A percentile compares a stretch with the other conserved stretches of the same genome.
These are phyloP conservation scores for Ulvella scutata DNA, from an alignment of 139 green algal species.

Conservation along the genomic window DNA sequence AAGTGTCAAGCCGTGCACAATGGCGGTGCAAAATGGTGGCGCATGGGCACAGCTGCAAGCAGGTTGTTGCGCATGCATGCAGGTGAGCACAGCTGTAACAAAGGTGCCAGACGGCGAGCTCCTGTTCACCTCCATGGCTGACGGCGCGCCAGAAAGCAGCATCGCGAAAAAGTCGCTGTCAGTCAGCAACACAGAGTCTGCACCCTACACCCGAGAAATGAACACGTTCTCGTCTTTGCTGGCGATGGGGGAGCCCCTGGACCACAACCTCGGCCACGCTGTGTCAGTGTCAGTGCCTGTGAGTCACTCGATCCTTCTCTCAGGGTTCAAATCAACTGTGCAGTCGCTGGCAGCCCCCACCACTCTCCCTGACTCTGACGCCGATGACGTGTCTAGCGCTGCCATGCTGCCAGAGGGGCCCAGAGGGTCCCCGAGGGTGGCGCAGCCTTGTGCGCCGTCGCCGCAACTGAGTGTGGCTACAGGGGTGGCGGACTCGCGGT, in stretches of 20 bases:
- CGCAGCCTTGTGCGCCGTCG: no score
- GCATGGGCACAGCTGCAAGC: no score
- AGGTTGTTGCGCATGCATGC: not conserved
- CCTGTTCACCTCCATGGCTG: not conserved
- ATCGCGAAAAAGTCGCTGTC: no score
- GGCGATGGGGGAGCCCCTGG: not conserved
- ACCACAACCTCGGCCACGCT: not conserved
- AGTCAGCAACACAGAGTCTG: no score
- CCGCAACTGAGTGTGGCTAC: no score
- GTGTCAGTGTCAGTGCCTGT: not conserved
- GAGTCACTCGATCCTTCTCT: not conserved
- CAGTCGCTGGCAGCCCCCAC: not conserved
- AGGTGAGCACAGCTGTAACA: not conserved
- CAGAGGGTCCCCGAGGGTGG: no score
- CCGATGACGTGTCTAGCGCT: no score
- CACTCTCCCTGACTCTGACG: not conserved
- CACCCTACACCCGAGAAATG: not conserved
- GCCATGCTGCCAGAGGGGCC: no score
- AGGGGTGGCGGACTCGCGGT: no score
- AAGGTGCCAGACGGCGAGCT: not conserved
- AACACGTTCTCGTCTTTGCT: not conserved
- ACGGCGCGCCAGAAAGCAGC: no score
- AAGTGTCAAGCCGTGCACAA: no score
- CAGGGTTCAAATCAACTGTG: not conserved
- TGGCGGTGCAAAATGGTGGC: no score